A percentile compares a stretch with the other conserved stretches of the same genome.
Evolutionary conservation across 306 rosid genomes (phyloP).

Genomic region (Vachellia collinsii): DNA sequence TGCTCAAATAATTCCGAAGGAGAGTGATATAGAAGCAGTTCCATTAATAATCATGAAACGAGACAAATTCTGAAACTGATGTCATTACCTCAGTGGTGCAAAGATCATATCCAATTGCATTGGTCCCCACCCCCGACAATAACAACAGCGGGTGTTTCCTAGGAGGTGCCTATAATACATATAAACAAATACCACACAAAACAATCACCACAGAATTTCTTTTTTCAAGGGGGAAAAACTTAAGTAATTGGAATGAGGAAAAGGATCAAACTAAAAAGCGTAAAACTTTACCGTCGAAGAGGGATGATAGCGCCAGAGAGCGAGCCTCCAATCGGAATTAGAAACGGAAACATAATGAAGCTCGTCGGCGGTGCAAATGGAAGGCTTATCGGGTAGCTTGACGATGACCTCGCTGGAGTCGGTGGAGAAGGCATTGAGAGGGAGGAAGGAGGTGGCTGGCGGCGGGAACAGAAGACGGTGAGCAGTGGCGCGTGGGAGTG

Average conservation of each 20-base stretch:
- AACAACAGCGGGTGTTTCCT: slow-evolving; percentile 89
- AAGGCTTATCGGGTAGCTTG: slow-evolving; percentile 65
- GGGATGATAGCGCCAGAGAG: slow-evolving; percentile 96
- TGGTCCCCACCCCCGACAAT: slow-evolving; percentile 94
- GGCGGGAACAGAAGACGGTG: slow-evolving; percentile 15
- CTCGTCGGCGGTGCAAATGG: slow-evolving; percentile 94
- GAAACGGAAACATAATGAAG: slow-evolving; percentile 87
- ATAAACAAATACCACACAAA: not conserved
- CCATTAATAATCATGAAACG: slow-evolving; percentile 6
- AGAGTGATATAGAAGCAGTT: slow-evolving; percentile 22
- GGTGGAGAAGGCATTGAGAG: slow-evolving; percentile 62
- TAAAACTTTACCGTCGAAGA: slow-evolving; percentile 58
- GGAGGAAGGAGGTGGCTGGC: slow-evolving; percentile 39
- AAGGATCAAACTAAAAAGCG: not conserved
- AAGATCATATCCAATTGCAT: slow-evolving; percentile 97
- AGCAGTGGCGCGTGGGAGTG: slow-evolving; percentile 49
- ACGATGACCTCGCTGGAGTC: slow-evolving; percentile 35
- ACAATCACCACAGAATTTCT: not conserved
- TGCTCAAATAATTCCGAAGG: not conserved
- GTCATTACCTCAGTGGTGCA: slow-evolving; percentile 76
- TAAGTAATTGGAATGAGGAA: slow-evolving; percentile 15
- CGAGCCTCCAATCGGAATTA: slow-evolving; percentile 84
- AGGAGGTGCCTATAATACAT: slow-evolving; percentile 68
- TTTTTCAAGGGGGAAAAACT: not conserved
- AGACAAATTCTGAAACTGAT: not conserved